Conservation (phyloP, 139 green algal species). For the Chlorella sorokiniana region DNA sequence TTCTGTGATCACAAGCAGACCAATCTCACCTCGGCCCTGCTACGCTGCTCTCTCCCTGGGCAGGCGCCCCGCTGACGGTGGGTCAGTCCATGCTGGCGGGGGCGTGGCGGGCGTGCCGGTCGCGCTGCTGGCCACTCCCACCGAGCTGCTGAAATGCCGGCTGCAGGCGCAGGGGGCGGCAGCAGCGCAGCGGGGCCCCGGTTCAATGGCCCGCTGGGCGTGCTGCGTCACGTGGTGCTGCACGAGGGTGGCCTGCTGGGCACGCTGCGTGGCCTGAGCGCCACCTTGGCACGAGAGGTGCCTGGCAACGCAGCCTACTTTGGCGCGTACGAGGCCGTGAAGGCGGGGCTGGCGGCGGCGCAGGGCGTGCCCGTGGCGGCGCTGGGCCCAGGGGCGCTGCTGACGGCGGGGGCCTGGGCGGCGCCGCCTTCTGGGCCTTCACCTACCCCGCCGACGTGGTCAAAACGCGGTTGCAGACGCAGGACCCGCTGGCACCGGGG, state of each 20-base stretch:
- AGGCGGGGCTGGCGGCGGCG: constrained; percentile 43
- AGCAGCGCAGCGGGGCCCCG: constrained; percentile 1
- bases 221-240: constrained; percentile 64
- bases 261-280: constrained; percentile 62
- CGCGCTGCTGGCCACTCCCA: constrained; percentile 76
- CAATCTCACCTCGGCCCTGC: too few relatives aligned
- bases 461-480: constrained; percentile 72
- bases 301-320: constrained; percentile 80
- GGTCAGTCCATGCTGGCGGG: constrained; percentile 60
- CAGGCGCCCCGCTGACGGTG: constrained; percentile 52
- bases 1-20: too few relatives aligned
- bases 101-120: constrained; percentile 65
- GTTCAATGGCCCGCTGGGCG: constrained; percentile 62
- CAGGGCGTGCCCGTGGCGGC: constrained; percentile 39
- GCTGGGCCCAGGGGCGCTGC: constrained; percentile 55
- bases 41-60: neutral
- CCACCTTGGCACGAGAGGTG: constrained; percentile 72
- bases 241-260: constrained; percentile 66
- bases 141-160: constrained; percentile 86
- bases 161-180: constrained; percentile 67
- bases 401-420: constrained; percentile 70
- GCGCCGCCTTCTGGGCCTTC: constrained; percentile 68
- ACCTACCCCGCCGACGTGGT: constrained; percentile 76
- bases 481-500: constrained; percentile 31
- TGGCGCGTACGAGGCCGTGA: constrained; percentile 71